phyloP scores from a whole-genome alignment of 139 green algal species.

The Dunaliella primolecta region DNA sequence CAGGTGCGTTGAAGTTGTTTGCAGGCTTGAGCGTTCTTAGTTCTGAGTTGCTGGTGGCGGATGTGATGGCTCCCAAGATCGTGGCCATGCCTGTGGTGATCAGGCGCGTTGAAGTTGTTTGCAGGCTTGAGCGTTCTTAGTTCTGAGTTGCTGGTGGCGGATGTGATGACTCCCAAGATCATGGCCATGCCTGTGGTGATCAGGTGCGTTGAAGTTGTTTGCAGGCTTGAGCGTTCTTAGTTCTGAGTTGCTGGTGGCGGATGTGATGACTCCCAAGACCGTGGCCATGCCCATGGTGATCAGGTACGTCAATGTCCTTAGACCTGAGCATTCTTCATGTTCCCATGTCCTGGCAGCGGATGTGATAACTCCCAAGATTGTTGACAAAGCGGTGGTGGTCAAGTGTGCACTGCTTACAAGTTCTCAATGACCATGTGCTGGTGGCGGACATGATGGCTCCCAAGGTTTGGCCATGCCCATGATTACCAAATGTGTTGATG shows the following conservation, averaged over 20 bases:
- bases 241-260: not conserved
- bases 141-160: not conserved
- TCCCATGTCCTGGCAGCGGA: not conserved
- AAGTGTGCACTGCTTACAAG: not conserved
- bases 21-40: not conserved
- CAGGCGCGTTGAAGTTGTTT: not conserved
- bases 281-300: constrained; percentile 6
- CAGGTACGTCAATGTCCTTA: not conserved
- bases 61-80: constrained; percentile 9
- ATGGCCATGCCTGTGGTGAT: constrained; percentile 8
- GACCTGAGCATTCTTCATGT: not conserved
- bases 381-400: not conserved
- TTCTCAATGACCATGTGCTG: not conserved
- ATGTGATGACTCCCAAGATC: constrained; percentile 10
- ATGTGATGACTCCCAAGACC: constrained; percentile 10
- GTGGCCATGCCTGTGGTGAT: constrained; percentile 9
- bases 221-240: not conserved
- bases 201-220: not conserved
- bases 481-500: too few species aligned
- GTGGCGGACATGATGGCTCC: too few species aligned
- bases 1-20: not conserved
- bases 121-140: not conserved
- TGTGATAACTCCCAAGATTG: not conserved
- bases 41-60: not conserved
- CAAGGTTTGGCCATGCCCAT: too few species aligned